phyloP scores from a whole-genome alignment of 139 green algal species.

The Picochlorum sp. region DNA sequence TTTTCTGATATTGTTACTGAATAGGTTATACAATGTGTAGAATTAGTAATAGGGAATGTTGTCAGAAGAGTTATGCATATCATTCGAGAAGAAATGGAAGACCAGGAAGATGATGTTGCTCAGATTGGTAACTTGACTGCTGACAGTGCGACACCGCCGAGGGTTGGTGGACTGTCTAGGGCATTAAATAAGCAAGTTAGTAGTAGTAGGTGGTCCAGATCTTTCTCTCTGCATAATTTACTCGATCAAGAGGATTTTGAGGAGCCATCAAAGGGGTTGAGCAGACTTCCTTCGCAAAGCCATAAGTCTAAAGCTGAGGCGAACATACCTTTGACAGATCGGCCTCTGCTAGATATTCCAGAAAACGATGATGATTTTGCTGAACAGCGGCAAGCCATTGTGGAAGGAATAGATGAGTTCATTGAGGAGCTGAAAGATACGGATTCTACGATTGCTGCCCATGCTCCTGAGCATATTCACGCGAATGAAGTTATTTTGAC shows the following conservation, averaged over 20 bases:
- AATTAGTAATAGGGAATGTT: conserved; percentile 90
- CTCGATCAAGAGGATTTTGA: conserved; percentile 57
- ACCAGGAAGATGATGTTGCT: conserved; percentile 25
- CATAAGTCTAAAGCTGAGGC: too few relatives aligned
- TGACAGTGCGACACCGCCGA: not conserved
- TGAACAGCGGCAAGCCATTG: conserved; percentile 60
- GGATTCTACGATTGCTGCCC: conserved; percentile 56
- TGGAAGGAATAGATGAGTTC: conserved; percentile 90
- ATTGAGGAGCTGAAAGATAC: conserved; percentile 89
- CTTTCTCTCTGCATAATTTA: conserved; percentile 65
- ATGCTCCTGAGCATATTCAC: conserved; percentile 88
- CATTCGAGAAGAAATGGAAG: conserved; percentile 78
- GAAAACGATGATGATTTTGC: conserved; percentile 17
- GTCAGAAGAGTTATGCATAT: conserved; percentile 83
- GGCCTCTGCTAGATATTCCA: not conserved
- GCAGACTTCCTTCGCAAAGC: too few relatives aligned
- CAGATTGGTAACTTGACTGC: not conserved
- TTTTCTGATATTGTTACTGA: not conserved
- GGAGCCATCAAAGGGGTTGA: not conserved
- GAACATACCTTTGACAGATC: too few relatives aligned
- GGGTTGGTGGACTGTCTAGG: conserved; percentile 10
- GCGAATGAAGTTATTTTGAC: conserved; percentile 85
- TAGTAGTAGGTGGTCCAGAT: conserved; percentile 13
- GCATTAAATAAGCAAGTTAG: conserved; percentile 5
- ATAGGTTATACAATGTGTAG: conserved; percentile 26